phyloP scores from a whole-genome alignment of 805 yeast genomes.

The Blastobotrys peoriensis region DNA sequence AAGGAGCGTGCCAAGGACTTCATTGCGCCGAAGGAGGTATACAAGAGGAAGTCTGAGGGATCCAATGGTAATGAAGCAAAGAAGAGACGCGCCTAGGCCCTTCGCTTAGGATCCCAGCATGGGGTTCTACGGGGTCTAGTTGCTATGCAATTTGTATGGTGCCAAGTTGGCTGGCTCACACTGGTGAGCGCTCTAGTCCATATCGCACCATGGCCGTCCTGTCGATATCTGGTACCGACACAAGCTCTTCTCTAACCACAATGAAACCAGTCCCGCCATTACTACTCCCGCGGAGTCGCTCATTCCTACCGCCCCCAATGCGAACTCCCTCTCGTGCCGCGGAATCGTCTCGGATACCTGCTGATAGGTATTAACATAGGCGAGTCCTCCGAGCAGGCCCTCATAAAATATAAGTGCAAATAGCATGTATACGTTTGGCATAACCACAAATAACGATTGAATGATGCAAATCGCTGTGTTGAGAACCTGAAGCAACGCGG shows the following conservation, averaged over 20 bases:
- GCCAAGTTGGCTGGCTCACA: no score
- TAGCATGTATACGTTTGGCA: constrained; percentile 57
- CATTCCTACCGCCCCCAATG: constrained; percentile 76
- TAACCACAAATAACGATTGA: constrained; percentile 58
- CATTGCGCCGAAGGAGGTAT: constrained; percentile 77
- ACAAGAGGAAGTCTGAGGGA: constrained; percentile 36
- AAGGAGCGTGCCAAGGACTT: constrained; percentile 71
- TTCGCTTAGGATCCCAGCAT: no score
- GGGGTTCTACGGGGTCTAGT: no score
- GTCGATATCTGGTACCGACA: constrained; percentile 64
- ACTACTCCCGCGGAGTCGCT: constrained; percentile 84
- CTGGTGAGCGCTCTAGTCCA: no score
- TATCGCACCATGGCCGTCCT: constrained; percentile 77
- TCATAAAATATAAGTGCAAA: constrained; percentile 71
- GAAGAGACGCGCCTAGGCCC: constrained; percentile 21
- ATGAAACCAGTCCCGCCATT: constrained; percentile 68
- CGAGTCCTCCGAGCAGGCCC: constrained; percentile 81
- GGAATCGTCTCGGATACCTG: constrained; percentile 58
- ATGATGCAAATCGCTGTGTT: constrained; percentile 53
- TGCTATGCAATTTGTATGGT: no score
- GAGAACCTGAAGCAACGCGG: constrained; percentile 59
- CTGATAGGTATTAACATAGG: constrained; percentile 85
- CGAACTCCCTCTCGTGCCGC: constrained; percentile 58
- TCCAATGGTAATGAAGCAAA: constrained; percentile 28
- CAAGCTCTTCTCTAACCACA: constrained; percentile 65